phyloP scores from a whole-genome alignment of 139 green algal genomes.

The Micractinium conductrix region DNA sequence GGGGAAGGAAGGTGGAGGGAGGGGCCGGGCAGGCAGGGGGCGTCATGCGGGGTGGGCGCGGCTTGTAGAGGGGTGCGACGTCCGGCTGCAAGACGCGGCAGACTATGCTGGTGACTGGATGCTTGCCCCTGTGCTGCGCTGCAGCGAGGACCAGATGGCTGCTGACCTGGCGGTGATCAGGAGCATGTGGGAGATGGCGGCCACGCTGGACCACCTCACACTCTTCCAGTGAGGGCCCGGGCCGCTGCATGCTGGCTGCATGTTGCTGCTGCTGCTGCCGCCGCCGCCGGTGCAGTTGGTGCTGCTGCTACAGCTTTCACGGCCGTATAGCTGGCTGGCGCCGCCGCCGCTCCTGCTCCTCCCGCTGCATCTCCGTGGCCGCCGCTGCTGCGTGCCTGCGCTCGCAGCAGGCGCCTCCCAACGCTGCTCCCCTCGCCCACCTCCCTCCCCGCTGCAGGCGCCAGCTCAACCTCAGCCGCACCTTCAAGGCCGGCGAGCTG shows the following conservation, averaged over 20 bases:
- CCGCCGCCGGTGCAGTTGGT: no score
- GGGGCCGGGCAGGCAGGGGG: neutral
- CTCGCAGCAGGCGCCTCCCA: neutral
- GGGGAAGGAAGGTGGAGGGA: neutral
- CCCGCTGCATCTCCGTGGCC: no score
- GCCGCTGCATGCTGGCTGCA: no score
- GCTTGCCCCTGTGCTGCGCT: neutral
- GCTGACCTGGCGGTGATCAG: neutral
- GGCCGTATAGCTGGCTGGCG: no score
- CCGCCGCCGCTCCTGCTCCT: no score
- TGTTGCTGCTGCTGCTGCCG: no score
- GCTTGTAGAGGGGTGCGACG: no score
- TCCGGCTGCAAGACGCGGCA: no score
- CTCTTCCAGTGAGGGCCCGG: conserved; percentile 42
- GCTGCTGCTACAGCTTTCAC: no score
- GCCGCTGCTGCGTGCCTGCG: neutral
- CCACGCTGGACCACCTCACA: conserved; percentile 48
- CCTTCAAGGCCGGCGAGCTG: conserved; percentile 43
- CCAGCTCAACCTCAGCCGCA: conserved; percentile 41
- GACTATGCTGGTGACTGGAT: no score
- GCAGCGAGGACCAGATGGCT: conserved; percentile 28
- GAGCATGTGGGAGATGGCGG: conserved; percentile 58
- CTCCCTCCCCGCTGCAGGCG: neutral
- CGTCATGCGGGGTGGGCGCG: no score
- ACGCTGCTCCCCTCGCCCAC: neutral